A percentile compares a stretch with the other conserved stretches of the same genome.
These are phyloP conservation scores for Tylopilus balloui DNA, from an alignment of 768 basidiomycete genomes.

Conservation along the genomic window DNA sequence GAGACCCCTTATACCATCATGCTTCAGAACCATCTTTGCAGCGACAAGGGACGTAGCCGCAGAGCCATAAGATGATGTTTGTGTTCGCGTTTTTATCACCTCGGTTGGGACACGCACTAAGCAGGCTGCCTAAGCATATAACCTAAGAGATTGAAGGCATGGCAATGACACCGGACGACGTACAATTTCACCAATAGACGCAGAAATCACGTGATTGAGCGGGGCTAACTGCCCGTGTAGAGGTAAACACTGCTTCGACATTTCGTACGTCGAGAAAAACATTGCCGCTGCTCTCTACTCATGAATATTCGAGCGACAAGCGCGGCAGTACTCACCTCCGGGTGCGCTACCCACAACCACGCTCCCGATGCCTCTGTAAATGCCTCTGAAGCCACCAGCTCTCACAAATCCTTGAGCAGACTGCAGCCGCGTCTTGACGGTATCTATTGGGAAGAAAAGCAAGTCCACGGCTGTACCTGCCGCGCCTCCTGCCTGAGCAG, in stretches of 20 bases:
- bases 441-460: slow-evolving; percentile 95
- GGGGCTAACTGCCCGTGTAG: slow-evolving; percentile 57
- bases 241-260: slow-evolving; percentile 73
- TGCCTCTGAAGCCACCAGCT: slow-evolving; percentile 84
- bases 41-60: slow-evolving; percentile 59
- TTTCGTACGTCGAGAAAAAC: slow-evolving; percentile 95
- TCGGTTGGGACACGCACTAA: slow-evolving; percentile 93
- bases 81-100: slow-evolving; percentile 90
- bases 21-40: slow-evolving; percentile 49
- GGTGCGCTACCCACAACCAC: slow-evolving; percentile 94
- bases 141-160: slow-evolving; percentile 10
- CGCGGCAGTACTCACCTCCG: slow-evolving; percentile 58
- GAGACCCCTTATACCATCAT: slow-evolving; percentile 72
- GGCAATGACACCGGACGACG: slow-evolving; percentile 5
- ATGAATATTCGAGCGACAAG: not conserved
- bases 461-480: slow-evolving; percentile 93
- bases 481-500: slow-evolving; percentile 72
- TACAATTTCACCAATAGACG: slow-evolving; percentile 58
- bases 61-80: slow-evolving; percentile 73
- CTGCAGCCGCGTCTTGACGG: slow-evolving; percentile 93
- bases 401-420: slow-evolving; percentile 78
- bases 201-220: slow-evolving; percentile 57
- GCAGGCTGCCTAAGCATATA: slow-evolving; percentile 64
- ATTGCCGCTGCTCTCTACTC: slow-evolving; percentile 61
- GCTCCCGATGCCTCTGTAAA: slow-evolving; percentile 93